A percentile compares a stretch with the other conserved stretches of the same genome.
Evolutionary conservation across 2,329 filamentous ascomycete species (phyloP).

Genomic region (Sporothrix brunneoviolacea): DNA sequence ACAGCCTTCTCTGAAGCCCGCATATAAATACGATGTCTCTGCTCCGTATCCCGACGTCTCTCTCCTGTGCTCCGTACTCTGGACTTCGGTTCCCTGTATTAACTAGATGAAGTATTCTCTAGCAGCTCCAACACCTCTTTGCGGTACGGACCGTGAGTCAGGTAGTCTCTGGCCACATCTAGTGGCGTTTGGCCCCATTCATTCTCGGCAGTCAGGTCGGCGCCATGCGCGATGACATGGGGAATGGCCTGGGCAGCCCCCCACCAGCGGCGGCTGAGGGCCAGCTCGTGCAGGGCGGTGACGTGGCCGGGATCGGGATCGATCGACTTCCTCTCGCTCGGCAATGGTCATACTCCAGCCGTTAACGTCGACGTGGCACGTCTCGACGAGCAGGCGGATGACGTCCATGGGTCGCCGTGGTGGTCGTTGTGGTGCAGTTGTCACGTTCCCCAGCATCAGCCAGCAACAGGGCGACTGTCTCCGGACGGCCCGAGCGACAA

Average conservation of each 20-base stretch:
- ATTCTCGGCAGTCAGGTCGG: not conserved
- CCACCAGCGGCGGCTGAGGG: not conserved
- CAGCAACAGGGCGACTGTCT: too few relatives aligned
- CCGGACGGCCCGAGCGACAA: too few relatives aligned
- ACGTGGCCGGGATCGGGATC: not conserved
- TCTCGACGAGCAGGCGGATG: constrained; percentile 10
- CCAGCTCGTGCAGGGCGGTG: not conserved
- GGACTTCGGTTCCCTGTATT: too few relatives aligned
- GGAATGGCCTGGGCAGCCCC: not conserved
- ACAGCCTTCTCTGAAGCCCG: too few relatives aligned
- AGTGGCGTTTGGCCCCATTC: constrained; percentile 1
- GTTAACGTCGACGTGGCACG: constrained; percentile 7
- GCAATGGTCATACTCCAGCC: not conserved
- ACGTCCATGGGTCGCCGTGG: too few relatives aligned
- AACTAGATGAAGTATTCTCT: too few relatives aligned
- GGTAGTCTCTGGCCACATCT: not conserved
- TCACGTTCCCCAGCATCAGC: too few relatives aligned
- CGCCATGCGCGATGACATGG: not conserved
- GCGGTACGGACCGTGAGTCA: not conserved
- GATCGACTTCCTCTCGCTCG: not conserved
- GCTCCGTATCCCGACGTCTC: too few relatives aligned
- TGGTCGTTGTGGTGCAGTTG: too few relatives aligned
- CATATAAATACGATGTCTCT: too few relatives aligned
- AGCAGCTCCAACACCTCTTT: not conserved
- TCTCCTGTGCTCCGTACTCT: too few relatives aligned